These are phyloP conservation scores for Saxophila tyrrhenica DNA, from an alignment of 495 filamentous ascomycete genomes.

Conservation along the genomic window DNA sequence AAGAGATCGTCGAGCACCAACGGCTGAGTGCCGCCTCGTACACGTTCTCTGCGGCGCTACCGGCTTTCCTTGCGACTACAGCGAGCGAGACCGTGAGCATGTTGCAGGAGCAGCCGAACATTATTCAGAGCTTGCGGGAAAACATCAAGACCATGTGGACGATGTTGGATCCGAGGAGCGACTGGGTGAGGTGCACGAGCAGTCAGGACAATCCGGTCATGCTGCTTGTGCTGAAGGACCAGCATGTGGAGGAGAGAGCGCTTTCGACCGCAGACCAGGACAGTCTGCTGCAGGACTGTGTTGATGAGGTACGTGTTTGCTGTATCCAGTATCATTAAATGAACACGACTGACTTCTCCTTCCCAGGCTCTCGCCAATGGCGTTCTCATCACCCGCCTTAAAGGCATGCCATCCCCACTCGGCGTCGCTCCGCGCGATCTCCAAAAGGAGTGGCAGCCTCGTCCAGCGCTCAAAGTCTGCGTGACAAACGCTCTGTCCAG, in stretches of 20 bases:
- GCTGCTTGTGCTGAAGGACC: conserved; percentile 73
- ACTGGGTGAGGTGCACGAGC: conserved; percentile 81
- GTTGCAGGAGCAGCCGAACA: conserved; percentile 71
- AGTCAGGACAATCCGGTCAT: conserved; percentile 75
- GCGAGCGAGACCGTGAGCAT: conserved; percentile 78
- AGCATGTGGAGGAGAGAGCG: conserved; percentile 60
- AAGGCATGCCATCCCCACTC: conserved; percentile 54
- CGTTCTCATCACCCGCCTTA: conserved; percentile 76
- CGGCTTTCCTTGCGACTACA: conserved; percentile 88
- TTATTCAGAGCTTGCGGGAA: conserved; percentile 64
- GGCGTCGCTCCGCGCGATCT: conserved; percentile 48
- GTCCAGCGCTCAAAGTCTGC: conserved; percentile 80
- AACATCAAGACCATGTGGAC: conserved; percentile 69
- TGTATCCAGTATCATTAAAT: not conserved
- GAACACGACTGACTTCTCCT: not conserved
- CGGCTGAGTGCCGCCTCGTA: conserved; percentile 82
- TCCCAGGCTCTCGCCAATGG: conserved; percentile 63
- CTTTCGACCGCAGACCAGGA: conserved; percentile 68
- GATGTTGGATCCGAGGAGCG: conserved; percentile 84
- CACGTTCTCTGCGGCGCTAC: conserved; percentile 88
- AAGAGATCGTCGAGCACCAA: conserved; percentile 89
- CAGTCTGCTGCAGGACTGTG: conserved; percentile 71
- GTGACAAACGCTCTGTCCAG: conserved; percentile 74
- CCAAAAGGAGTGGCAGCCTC: conserved; percentile 42
- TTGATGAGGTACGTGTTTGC: conserved; percentile 66